Evolutionary conservation across 306 rosid genomes (phyloP).

Genomic region (Quillaja saponaria): DNA sequence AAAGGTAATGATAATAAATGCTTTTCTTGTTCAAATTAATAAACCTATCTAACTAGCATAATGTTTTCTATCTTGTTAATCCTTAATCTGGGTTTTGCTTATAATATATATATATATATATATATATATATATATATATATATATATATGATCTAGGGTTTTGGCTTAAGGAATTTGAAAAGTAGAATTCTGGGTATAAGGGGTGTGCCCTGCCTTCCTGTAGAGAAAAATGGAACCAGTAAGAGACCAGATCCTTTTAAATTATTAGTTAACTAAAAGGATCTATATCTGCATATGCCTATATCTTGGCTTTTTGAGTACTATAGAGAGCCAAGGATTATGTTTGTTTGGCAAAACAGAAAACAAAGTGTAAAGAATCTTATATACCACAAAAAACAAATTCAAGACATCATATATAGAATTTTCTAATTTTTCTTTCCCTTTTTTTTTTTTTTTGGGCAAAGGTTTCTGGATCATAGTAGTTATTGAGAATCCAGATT

Average conservation of each 20-base stretch:
- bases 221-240: not conserved
- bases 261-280: too few relatives aligned
- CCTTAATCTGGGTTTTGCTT: slow-evolving; percentile 15
- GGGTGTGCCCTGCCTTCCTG: slow-evolving; percentile 13
- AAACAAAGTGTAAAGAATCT: slow-evolving; percentile 19
- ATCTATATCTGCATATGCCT: not conserved
- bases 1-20: slow-evolving; percentile 39
- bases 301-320: slow-evolving; percentile 20
- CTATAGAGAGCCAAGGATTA: slow-evolving; percentile 2
- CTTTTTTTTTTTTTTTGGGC: too few relatives aligned
- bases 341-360: not conserved
- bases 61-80: not conserved
- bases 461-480: slow-evolving; percentile 18
- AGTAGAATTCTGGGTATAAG: slow-evolving; percentile 17
- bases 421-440: not conserved
- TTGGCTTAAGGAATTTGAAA: slow-evolving; percentile 15
- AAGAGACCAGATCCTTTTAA: too few relatives aligned
- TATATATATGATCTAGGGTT: slow-evolving; percentile 28
- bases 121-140: too few relatives aligned
- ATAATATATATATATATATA: too few relatives aligned
- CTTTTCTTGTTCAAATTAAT: slow-evolving; percentile 1
- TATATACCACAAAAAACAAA: slow-evolving; percentile 2
- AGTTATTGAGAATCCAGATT: slow-evolving; percentile 25
- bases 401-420: not conserved
- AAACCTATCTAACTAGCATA: not conserved